phyloP scores from a whole-genome alignment of 495 filamentous ascomycete species.

The Acidiella bohemica region DNA sequence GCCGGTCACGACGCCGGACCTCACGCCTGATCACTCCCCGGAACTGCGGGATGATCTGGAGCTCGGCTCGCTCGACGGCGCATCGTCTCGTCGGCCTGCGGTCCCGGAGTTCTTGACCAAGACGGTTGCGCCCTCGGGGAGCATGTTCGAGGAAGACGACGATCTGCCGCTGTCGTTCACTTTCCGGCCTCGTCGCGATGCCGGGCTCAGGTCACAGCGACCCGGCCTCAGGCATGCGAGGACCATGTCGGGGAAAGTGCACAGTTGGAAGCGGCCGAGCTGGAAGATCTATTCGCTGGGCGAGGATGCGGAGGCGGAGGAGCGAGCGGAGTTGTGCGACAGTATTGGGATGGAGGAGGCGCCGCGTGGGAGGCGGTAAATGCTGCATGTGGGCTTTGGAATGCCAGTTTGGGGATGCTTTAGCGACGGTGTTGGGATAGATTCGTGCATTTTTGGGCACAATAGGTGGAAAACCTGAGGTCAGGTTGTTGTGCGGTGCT shows the following conservation, averaged over 20 bases:
- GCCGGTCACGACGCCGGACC: constrained; percentile 3
- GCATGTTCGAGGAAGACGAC: not conserved
- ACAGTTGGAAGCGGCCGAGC: constrained; percentile 13
- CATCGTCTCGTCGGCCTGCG: not conserved
- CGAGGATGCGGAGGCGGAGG: constrained; percentile 12
- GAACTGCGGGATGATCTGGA: constrained; percentile 15
- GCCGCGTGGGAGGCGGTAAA: not conserved
- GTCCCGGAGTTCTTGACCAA: constrained; percentile 8
- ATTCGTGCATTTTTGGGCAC: too few relatives aligned
- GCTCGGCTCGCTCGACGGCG: not conserved
- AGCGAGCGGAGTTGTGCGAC: not conserved
- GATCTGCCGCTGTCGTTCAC: constrained; percentile 3
- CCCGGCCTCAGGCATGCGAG: constrained; percentile 9
- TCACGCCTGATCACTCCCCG: constrained; percentile 17
- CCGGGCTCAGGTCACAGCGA: constrained; percentile 2
- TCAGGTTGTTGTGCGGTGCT: too few relatives aligned
- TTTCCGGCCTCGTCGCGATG: not conserved
- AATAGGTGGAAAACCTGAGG: too few relatives aligned
- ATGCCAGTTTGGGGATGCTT: too few relatives aligned
- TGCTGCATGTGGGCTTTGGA: not conserved
- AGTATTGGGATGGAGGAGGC: not conserved
- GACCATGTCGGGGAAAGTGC: constrained; percentile 14
- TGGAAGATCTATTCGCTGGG: constrained; percentile 8
- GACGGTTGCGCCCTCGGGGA: constrained; percentile 1
- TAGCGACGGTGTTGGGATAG: too few relatives aligned